Evolutionary conservation across 2,329 filamentous ascomycete genomes (phyloP).

Genomic region (Neoarthrinium moseri): DNA sequence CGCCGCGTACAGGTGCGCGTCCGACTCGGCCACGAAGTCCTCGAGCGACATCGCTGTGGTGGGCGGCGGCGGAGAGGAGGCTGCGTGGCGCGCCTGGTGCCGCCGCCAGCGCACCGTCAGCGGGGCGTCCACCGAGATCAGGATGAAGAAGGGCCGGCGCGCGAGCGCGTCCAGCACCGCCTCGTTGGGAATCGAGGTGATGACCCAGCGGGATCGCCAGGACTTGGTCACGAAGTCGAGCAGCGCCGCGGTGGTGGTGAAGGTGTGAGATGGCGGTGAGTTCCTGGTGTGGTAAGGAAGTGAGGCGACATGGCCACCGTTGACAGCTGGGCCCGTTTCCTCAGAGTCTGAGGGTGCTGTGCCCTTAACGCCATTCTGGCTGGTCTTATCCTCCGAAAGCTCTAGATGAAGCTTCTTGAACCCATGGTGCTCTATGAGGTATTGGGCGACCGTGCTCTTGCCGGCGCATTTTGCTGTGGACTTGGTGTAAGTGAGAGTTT

Average conservation of each 20-base stretch:
- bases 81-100: slow-evolving; percentile 50
- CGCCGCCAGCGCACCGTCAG: slow-evolving; percentile 81
- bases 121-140: slow-evolving; percentile 89
- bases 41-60: slow-evolving; percentile 42
- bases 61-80: slow-evolving; percentile 12
- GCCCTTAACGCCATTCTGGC: slow-evolving; percentile 8
- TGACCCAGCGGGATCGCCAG: slow-evolving; percentile 85
- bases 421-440: slow-evolving; percentile 78
- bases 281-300: slow-evolving; percentile 3
- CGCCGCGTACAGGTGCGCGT: slow-evolving; percentile 73
- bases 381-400: not conserved
- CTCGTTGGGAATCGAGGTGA: slow-evolving; percentile 76
- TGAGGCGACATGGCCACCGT: too few species aligned
- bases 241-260: slow-evolving; percentile 64
- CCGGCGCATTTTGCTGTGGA: slow-evolving; percentile 82
- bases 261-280: slow-evolving; percentile 35
- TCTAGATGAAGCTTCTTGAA: slow-evolving; percentile 72
- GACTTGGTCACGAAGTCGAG: slow-evolving; percentile 81
- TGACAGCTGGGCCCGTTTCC: too few species aligned
- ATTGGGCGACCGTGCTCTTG: slow-evolving; percentile 85
- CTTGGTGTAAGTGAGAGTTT: slow-evolving; percentile 12
- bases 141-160: slow-evolving; percentile 85
- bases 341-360: slow-evolving; percentile 8
- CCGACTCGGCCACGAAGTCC: slow-evolving; percentile 58
- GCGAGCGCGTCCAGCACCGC: slow-evolving; percentile 71